Evolutionary conservation across 768 basidiomycete genomes (phyloP).

Genomic region (Termitomyces sp.): DNA sequence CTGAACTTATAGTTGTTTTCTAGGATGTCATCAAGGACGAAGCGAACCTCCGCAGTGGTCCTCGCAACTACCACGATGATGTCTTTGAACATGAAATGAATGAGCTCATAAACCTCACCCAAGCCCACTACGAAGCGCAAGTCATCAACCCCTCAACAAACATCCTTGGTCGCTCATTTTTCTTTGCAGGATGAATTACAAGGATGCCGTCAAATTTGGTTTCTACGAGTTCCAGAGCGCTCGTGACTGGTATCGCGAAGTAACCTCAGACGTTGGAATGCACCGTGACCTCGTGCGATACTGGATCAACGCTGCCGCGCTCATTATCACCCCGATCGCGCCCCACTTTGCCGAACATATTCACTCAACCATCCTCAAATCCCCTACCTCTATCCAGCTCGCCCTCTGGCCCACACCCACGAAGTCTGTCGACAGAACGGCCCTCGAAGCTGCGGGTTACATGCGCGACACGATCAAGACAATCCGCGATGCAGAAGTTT

Average conservation of each 20-base stretch:
- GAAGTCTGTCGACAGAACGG: conserved; percentile 49
- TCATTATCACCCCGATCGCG: conserved; percentile 81
- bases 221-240: conserved; percentile 92
- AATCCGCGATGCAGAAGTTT: conserved; percentile 83
- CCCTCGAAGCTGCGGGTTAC: conserved; percentile 74
- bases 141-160: conserved; percentile 16
- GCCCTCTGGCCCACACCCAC: conserved; percentile 78
- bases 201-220: conserved; percentile 90
- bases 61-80: conserved; percentile 76
- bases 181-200: conserved; percentile 75
- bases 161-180: neutral
- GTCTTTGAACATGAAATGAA: conserved; percentile 92
- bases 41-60: conserved; percentile 66
- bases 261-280: conserved; percentile 86
- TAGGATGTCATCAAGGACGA: conserved; percentile 80
- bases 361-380: conserved; percentile 69
- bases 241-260: conserved; percentile 95
- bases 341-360: conserved; percentile 95
- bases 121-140: conserved; percentile 77
- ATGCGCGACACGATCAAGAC: conserved; percentile 89
- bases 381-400: conserved; percentile 70
- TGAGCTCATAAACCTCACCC: conserved; percentile 75
- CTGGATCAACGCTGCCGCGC: conserved; percentile 79
- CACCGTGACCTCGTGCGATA: conserved; percentile 79
- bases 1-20: conserved; percentile 4